Base-by-base conservation (phyloP, 305 asterid species). In the Fraxinus sp. region DNA sequence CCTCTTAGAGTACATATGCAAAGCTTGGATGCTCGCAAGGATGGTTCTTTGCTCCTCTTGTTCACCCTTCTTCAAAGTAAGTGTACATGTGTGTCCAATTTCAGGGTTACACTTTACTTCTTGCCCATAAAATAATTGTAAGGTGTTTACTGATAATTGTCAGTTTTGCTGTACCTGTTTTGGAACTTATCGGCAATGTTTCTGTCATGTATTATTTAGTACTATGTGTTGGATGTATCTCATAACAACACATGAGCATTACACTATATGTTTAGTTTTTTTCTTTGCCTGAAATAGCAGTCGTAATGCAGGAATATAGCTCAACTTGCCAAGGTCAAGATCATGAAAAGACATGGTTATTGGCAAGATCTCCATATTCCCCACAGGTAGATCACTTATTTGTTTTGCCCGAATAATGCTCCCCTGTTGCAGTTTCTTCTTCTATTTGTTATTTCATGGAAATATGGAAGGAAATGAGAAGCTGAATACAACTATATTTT, bases 1-100 rank as follows among this genome's bases (percentile, higher is more conserved):
- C 66, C 73, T 81, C 68, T 52, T 79, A 95, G 99, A 87, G 91
- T 57, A 89, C 94, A 84, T 95, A 95, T 87, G 99, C 96, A 83
- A 95, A 88, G 89, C 93, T 92, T 44, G 96, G 91, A 82, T 88
- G 96, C 87, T 77, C 89, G 8, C 96, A 92, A 87, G 97, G 97
- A 84, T 91, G 96, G 97, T 93, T 93, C 84, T 86, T 78, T 52
- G 94, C 97, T 13, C 86, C 97, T 75, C 90, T 92, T 10, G 81
- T 83, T 68, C 97, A 90, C 78, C 93, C 91, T 82, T 87, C 94
- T 68, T 87, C 95, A 78, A 89, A 88, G 97, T 90, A 79, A 85
- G 86, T 81, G 41, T 78, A 18, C 75, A 26, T 22, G 22, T 33
- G 80, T 71, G 22, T 41, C 64, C 74, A 49, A 33, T 36, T 14